Conservation (phyloP, 2,329 filamentous ascomycete genomes). For the Claviceps sp. region DNA sequence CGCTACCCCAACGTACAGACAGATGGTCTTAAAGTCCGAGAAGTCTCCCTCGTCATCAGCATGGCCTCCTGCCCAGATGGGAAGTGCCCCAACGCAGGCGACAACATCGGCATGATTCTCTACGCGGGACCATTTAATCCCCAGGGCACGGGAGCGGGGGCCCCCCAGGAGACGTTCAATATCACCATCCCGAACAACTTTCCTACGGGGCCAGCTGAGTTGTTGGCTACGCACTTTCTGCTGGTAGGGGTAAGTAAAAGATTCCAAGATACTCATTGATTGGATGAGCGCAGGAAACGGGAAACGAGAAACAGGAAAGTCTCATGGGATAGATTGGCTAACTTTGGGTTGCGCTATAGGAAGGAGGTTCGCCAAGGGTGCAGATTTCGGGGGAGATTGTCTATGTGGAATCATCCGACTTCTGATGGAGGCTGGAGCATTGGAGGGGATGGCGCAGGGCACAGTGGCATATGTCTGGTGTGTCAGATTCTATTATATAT, state of each 20-base stretch:
- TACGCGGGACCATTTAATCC: not conserved
- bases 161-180: not conserved
- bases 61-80: not conserved
- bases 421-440: not conserved
- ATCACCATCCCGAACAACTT: not conserved
- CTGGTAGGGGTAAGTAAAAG: slow-evolving; percentile 1
- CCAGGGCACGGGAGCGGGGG: not conserved
- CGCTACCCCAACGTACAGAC: not conserved
- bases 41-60: slow-evolving; percentile 2
- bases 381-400: not conserved
- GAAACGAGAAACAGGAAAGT: too few relatives aligned
- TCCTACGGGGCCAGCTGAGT: not conserved
- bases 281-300: too few relatives aligned
- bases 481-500: too few relatives aligned
- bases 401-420: not conserved
- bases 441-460: not conserved
- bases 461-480: not conserved
- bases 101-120: not conserved
- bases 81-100: not conserved
- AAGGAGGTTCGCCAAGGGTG: not conserved
- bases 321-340: too few relatives aligned
- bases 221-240: slow-evolving; percentile 5
- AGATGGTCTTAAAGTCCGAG: not conserved
- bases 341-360: not conserved
- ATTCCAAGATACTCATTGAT: not conserved